Percentiles rank a stretch among this genome's conserved stretches.
Conservation (phyloP, 495 filamentous ascomycete species). For the Neurospora sp. region DNA sequence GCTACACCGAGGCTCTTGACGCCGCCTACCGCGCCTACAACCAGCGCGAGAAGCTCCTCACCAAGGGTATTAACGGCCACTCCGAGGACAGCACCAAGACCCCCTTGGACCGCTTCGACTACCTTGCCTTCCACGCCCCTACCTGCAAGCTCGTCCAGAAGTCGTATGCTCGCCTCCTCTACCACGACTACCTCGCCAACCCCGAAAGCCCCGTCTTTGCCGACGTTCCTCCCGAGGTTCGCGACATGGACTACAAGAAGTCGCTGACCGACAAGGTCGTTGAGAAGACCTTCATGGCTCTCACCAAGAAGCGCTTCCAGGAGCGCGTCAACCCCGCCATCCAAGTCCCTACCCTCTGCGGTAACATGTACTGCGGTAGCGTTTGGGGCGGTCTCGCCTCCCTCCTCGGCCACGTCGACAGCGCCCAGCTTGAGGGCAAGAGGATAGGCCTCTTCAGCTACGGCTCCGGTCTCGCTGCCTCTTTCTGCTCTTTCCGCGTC, state of each 20-base stretch:
- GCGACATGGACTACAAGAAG: conserved; percentile 71
- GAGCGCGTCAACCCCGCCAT: conserved; percentile 78
- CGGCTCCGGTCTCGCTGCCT: conserved; percentile 83
- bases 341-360: conserved; percentile 84
- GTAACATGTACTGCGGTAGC: conserved; percentile 98
- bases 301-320: conserved; percentile 92
- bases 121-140: conserved; percentile 90
- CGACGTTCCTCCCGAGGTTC: conserved; percentile 77
- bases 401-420: conserved; percentile 61
- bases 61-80: conserved; percentile 40
- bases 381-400: conserved; percentile 80
- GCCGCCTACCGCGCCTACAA: conserved; percentile 93
- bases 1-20: conserved; percentile 94
- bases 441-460: conserved; percentile 89
- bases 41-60: conserved; percentile 65
- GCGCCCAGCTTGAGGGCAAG: conserved; percentile 65
- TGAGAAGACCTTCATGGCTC: conserved; percentile 89
- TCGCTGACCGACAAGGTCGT: conserved; percentile 87
- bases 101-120: conserved; percentile 85
- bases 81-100: conserved; percentile 47
- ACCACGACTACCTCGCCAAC: conserved; percentile 87
- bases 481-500: conserved; percentile 80
- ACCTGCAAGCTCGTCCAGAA: conserved; percentile 97
- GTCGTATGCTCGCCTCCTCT: conserved; percentile 87
- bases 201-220: conserved; percentile 69